These are phyloP conservation scores for Camptophora hylomeconis DNA, from an alignment of 2,329 filamentous ascomycete genomes.

Conservation along the genomic window DNA sequence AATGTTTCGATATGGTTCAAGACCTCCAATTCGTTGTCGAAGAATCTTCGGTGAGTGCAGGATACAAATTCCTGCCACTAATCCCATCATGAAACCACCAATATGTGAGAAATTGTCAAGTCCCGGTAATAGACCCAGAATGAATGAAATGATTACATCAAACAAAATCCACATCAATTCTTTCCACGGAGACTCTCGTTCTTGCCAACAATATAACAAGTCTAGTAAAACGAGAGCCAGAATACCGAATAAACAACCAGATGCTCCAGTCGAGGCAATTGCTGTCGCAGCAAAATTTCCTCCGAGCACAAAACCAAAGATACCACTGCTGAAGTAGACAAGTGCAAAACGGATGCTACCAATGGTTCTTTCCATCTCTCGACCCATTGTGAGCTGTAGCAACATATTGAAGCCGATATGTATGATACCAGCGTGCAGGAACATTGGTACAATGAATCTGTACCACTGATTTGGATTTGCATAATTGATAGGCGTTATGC, in stretches of 20 bases:
- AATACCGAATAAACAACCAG: constrained; percentile 81
- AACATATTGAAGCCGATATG: constrained; percentile 95
- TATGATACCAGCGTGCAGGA: constrained; percentile 83
- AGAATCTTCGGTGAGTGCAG: constrained; percentile 77
- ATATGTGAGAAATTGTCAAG: constrained; percentile 97
- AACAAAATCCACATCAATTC: constrained; percentile 80
- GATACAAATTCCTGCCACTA: constrained; percentile 74
- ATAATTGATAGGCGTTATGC: constrained; percentile 63
- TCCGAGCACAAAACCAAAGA: constrained; percentile 90
- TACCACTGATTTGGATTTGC: constrained; percentile 86
- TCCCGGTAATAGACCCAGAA: constrained; percentile 78
- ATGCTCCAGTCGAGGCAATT: constrained; percentile 76
- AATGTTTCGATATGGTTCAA: constrained; percentile 29
- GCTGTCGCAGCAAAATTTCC: constrained; percentile 80
- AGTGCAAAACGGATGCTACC: constrained; percentile 77
- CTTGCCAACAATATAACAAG: constrained; percentile 81
- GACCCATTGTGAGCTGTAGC: constrained; percentile 75
- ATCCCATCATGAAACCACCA: constrained; percentile 84
- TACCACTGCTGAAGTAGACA: constrained; percentile 81
- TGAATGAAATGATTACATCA: constrained; percentile 80
- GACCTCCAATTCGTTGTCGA: constrained; percentile 54
- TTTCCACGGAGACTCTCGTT: constrained; percentile 61
- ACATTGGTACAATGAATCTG: constrained; percentile 90
- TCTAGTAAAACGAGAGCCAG: constrained; percentile 81
- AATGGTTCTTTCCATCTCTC: constrained; percentile 85